These are phyloP conservation scores for Pseudogymnoascus sp. DNA, from an alignment of 2,329 filamentous ascomycete species.

Conservation along the genomic window DNA sequence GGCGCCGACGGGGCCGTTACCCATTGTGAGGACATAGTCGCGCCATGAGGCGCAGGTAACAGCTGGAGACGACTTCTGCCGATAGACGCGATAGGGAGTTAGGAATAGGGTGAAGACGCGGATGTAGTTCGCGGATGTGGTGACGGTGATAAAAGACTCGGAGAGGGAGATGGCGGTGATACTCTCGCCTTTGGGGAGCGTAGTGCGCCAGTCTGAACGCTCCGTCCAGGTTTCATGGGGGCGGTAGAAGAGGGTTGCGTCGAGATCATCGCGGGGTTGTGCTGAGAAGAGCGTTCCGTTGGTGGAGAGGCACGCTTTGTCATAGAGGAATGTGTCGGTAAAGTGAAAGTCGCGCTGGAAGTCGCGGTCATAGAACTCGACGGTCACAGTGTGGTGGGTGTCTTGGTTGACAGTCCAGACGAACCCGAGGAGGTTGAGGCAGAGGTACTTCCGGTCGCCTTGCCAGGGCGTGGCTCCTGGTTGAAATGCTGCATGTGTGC, in stretches of 20 bases:
- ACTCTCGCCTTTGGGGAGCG: slow-evolving; percentile 78
- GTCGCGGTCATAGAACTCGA: slow-evolving; percentile 95
- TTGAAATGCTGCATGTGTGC: slow-evolving; percentile 79
- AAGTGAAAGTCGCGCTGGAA: slow-evolving; percentile 93
- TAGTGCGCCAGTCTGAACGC: slow-evolving; percentile 79
- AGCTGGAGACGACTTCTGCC: slow-evolving; percentile 81
- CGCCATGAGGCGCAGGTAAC: slow-evolving; percentile 91
- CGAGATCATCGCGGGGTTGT: slow-evolving; percentile 53
- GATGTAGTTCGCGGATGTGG: slow-evolving; percentile 79
- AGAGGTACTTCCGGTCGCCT: slow-evolving; percentile 86
- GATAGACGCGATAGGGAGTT: slow-evolving; percentile 77
- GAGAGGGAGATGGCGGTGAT: slow-evolving; percentile 84
- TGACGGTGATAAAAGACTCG: slow-evolving; percentile 82
- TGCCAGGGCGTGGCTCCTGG: slow-evolving; percentile 93
- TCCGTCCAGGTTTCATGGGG: slow-evolving; percentile 96
- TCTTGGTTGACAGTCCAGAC: slow-evolving; percentile 98
- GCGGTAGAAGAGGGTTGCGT: slow-evolving; percentile 86
- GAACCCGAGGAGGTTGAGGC: slow-evolving; percentile 85
- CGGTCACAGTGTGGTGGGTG: slow-evolving; percentile 83
- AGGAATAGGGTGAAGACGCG: slow-evolving; percentile 90
- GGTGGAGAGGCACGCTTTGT: slow-evolving; percentile 87
- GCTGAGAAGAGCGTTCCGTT: slow-evolving; percentile 80
- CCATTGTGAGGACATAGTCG: slow-evolving; percentile 93
- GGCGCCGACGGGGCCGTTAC: slow-evolving; percentile 76
- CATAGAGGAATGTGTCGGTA: slow-evolving; percentile 89